Evolutionary conservation across 1,284 basidiomycete species (phyloP).

Genomic region (Trichosporon faecale): DNA sequence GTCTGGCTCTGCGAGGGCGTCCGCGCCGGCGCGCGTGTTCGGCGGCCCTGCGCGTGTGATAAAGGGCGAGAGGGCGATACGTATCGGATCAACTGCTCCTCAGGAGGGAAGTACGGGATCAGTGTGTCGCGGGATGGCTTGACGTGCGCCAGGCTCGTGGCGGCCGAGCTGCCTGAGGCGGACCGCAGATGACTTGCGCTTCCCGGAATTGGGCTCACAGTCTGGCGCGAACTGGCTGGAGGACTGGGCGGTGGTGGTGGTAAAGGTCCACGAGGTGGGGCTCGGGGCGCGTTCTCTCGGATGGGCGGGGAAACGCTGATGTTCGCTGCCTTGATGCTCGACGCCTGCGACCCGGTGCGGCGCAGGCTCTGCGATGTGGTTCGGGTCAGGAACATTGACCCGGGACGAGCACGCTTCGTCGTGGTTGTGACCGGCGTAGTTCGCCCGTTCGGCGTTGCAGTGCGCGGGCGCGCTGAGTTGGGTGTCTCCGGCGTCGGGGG

Average conservation of each 20-base stretch:
- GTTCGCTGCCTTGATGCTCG: background rate
- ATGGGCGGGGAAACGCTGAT: background rate
- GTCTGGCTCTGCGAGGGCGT: slow-evolving; percentile 3
- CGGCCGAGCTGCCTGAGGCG: background rate
- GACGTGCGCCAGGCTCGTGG: background rate
- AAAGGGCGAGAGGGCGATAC: background rate
- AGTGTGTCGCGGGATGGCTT: background rate
- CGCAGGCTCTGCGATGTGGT: background rate
- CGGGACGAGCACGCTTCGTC: background rate
- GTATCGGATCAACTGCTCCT: background rate
- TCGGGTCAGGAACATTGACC: background rate
- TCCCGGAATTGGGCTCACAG: background rate
- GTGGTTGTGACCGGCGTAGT: background rate
- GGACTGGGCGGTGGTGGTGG: background rate
- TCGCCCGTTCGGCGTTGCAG: background rate
- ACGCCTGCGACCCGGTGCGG: background rate
- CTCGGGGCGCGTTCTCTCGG: background rate
- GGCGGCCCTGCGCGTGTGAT: background rate
- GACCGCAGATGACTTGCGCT: background rate
- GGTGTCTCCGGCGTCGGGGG: background rate
- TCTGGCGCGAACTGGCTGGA: background rate
- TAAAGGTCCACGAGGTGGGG: background rate
- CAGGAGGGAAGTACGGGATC: slow-evolving; percentile 2
- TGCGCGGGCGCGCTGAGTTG: background rate
- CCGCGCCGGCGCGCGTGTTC: background rate